phyloP scores from a whole-genome alignment of 768 basidiomycete genomes.

The Hypholoma sublateritium region DNA sequence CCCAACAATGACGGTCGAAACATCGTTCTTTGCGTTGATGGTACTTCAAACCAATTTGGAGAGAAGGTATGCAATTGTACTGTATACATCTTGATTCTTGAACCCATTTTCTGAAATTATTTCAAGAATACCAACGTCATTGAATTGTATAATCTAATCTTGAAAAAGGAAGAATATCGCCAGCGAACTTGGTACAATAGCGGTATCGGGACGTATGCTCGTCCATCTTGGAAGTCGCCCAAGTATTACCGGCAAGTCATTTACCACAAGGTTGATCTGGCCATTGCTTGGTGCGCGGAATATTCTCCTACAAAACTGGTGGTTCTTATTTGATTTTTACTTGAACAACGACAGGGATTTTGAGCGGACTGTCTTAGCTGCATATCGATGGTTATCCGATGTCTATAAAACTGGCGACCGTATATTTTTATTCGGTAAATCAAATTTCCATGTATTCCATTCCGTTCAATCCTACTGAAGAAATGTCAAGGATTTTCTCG shows the following conservation, averaged over 20 bases:
- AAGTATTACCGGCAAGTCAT: conserved; percentile 20
- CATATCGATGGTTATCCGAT: conserved; percentile 29
- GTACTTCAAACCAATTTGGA: conserved; percentile 39
- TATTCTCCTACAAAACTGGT: no score
- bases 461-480: not conserved
- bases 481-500: conserved; percentile 28
- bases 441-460: not conserved
- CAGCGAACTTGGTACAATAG: conserved; percentile 33
- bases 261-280: conserved; percentile 30
- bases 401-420: conserved; percentile 23
- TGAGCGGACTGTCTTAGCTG: conserved; percentile 22
- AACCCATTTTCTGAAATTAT: no score
- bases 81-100: no score
- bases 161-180: conserved; percentile 9
- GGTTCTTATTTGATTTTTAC: no score
- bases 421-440: conserved; percentile 26
- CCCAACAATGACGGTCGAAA: no score
- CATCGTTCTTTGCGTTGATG: conserved; percentile 44
- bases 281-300: conserved; percentile 43
- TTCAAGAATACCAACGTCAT: conserved; percentile 37
- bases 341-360: no score
- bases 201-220: conserved; percentile 31
- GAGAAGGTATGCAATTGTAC: no score
- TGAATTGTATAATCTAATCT: conserved; percentile 25
- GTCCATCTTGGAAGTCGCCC: conserved; percentile 16